These are phyloP conservation scores for Davidsoniella neocaledoniae DNA, from an alignment of 2,329 filamentous ascomycete species.

Conservation along the genomic window DNA sequence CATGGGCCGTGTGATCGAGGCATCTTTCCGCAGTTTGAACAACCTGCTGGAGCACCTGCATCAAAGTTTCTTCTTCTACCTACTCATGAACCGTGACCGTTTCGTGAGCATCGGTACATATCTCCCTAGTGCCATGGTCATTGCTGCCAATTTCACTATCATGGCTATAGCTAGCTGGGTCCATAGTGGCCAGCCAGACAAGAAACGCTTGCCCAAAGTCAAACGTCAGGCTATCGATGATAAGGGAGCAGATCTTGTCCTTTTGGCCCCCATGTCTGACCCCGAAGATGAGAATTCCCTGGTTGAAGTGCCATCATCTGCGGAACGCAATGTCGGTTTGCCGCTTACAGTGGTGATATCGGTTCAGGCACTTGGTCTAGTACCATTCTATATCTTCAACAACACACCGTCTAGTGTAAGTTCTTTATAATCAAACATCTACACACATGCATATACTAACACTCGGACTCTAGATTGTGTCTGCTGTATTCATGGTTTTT, in stretches of 20 bases:
- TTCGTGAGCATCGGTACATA: constrained; percentile 99
- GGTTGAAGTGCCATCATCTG: constrained; percentile 14
- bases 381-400: constrained; percentile 82
- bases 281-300: background rate
- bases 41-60: constrained; percentile 93
- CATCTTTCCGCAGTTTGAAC: constrained; percentile 82
- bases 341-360: constrained; percentile 57
- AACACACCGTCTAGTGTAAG: constrained; percentile 49
- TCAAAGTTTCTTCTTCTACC: constrained; percentile 98
- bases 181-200: constrained; percentile 47
- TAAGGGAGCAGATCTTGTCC: background rate
- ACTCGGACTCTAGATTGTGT: constrained; percentile 32
- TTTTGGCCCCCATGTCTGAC: background rate
- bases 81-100: constrained; percentile 76
- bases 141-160: constrained; percentile 88
- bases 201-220: background rate
- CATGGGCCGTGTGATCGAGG: constrained; percentile 76
- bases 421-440: constrained; percentile 1
- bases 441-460: background rate
- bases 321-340: constrained; percentile 51
- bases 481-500: constrained; percentile 41
- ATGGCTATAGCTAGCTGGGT: constrained; percentile 93
- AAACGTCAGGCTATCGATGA: constrained; percentile 15
- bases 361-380: constrained; percentile 58
- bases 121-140: constrained; percentile 89